Base-by-base conservation (phyloP, 352 stramenopile species). In the Phytophthora boehmeriae region DNA sequence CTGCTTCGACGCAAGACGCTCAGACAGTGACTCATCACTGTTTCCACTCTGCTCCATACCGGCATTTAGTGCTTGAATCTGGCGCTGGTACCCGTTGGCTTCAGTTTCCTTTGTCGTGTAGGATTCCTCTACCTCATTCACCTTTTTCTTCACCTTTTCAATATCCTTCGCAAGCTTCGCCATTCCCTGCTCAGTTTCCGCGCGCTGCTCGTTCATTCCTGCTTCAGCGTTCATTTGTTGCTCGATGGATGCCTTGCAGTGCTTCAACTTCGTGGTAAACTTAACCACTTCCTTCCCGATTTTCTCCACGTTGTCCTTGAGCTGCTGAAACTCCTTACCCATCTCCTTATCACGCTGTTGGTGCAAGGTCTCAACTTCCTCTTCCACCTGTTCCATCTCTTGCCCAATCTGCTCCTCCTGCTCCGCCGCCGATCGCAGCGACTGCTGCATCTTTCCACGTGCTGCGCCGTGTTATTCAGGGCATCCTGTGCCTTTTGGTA, bases 401-500 rank as follows among this genome's bases (percentile, higher is more conserved):
- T 83, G 73, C 25, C 80, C 67, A 42, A 89, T 74, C 44, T 80
- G 53, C n/a, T 60, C 45, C 39, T 88, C 75, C 46, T 88, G 69
- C 14, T 86, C 63, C 32, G 71, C 62, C 0, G 86, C 88, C 8
- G 91, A 76, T 63, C 92, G 86, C 38, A 96, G 78, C 25, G 88
- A 80, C n/a, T 87, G 78, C 64, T 97, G 78, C 73, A 98, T 88
- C 52, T 93, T 27, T 90, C 71, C 17, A 98, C 87, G 53, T 98
- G 76, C 9, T 94, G 82, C 32, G 90, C 83, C 53, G 80, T 94
- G 54, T 92, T 96, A 41, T 75, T 80, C 16, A 98, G 73, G 28
- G 87, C 90, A 20, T 94, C 73, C 32, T 97, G 71, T 6, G 94
- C 93, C 64, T 96, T 88, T 27, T 93, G 80, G 70, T 93, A 99